phyloP scores from a whole-genome alignment of 2,329 filamentous ascomycete genomes.

The Fusarium scirpi region DNA sequence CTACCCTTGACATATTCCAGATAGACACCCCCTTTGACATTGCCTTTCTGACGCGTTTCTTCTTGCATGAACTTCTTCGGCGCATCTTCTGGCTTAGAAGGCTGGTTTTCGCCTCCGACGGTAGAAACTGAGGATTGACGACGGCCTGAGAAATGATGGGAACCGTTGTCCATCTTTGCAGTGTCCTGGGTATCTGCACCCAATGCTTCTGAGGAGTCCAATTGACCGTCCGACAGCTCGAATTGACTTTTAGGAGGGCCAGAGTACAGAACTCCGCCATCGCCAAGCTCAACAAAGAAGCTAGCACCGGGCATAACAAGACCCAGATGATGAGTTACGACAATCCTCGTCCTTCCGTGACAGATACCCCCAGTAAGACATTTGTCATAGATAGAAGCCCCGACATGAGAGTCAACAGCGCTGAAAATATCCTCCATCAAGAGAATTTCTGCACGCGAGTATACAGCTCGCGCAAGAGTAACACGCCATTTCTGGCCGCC shows the following conservation, averaged over 20 bases:
- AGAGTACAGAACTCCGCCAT: slow-evolving; percentile 68
- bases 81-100: slow-evolving; percentile 64
- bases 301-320: slow-evolving; percentile 76
- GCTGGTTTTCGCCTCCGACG: slow-evolving; percentile 14
- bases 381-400: slow-evolving; percentile 79
- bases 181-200: slow-evolving; percentile 57
- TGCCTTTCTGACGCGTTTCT: slow-evolving; percentile 75
- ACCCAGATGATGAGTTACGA: slow-evolving; percentile 84
- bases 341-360: slow-evolving; percentile 75
- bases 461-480: slow-evolving; percentile 81
- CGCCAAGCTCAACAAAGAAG: slow-evolving; percentile 77
- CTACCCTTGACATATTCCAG: slow-evolving; percentile 72
- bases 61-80: slow-evolving; percentile 80
- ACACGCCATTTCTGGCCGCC: slow-evolving; percentile 87
- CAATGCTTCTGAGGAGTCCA: neutral
- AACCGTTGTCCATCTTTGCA: slow-evolving; percentile 38
- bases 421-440: slow-evolving; percentile 86
- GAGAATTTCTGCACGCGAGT: slow-evolving; percentile 79
- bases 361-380: slow-evolving; percentile 78
- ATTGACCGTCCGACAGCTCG: neutral
- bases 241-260: slow-evolving; percentile 28
- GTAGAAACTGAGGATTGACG: neutral
- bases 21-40: slow-evolving; percentile 74
- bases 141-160: neutral
- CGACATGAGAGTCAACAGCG: slow-evolving; percentile 82